Percentiles rank a stretch among this genome's conserved stretches.
phyloP scores from a whole-genome alignment of 148 eudicot species.

The Talinum fruticosum region DNA sequence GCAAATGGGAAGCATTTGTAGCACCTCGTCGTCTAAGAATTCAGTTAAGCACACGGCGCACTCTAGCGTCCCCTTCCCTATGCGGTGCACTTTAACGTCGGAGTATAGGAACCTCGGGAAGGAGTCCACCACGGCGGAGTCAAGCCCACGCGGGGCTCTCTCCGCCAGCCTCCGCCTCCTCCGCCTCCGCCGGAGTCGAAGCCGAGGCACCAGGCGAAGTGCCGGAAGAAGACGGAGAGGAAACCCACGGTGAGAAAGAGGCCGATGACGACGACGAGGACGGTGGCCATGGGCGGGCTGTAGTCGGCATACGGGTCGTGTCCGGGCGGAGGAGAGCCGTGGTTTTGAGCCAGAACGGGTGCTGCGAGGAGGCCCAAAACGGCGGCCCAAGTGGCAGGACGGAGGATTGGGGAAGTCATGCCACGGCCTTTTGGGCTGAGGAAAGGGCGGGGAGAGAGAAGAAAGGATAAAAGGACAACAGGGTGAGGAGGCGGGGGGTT shows the following conservation, averaged over 20 bases:
- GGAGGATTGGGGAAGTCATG: neutral
- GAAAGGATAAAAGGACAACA: neutral
- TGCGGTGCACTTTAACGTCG: slow-evolving; percentile 38
- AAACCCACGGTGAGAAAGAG: neutral
- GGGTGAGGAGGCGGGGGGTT: neutral
- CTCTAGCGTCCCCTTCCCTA: slow-evolving; percentile 28
- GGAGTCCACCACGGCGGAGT: slow-evolving; percentile 28
- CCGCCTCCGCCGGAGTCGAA: neutral
- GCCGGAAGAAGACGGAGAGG: slow-evolving; percentile 4
- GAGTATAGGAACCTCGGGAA: slow-evolving; percentile 38
- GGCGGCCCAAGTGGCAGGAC: neutral
- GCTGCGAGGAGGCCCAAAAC: neutral
- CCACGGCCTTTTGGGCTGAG: neutral
- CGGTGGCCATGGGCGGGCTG: slow-evolving; percentile 1
- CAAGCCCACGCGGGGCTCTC: slow-evolving; percentile 25
- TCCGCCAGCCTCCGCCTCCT: neutral
- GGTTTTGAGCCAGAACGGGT: neutral
- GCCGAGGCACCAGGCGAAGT: neutral
- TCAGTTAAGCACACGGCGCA: slow-evolving; percentile 51
- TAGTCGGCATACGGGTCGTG: neutral
- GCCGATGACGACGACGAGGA: neutral
- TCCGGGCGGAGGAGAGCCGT: neutral
- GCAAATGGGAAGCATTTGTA: slow-evolving; percentile 38
- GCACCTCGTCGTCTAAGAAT: slow-evolving; percentile 36
- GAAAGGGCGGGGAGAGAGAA: neutral